phyloP scores from a whole-genome alignment of 2,329 filamentous ascomycete species.

The Alternaria panax region DNA sequence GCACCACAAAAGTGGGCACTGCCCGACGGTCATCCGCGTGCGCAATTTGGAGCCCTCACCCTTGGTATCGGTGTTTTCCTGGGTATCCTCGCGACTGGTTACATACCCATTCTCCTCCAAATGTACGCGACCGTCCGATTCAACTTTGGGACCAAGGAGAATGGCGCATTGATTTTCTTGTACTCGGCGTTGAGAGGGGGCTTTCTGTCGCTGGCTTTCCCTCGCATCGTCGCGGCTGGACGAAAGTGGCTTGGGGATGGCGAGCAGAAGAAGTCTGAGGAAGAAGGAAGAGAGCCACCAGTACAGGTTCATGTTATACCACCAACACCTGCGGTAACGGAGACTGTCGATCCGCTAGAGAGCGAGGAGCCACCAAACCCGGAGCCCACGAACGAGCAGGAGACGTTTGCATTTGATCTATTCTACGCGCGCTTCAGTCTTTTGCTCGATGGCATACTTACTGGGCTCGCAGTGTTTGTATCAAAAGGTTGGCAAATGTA shows the following conservation, averaged over 20 bases:
- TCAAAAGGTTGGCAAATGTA: slow-evolving; percentile 73
- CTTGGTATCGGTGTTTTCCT: slow-evolving; percentile 72
- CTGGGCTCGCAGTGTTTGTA: slow-evolving; percentile 68
- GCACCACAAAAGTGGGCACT: slow-evolving; percentile 64
- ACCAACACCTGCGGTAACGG: slow-evolving; percentile 39
- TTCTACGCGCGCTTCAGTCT: slow-evolving; percentile 72
- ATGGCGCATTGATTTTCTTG: slow-evolving; percentile 56
- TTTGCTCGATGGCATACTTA: slow-evolving; percentile 69
- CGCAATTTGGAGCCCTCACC: slow-evolving; percentile 68
- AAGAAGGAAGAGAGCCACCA: slow-evolving; percentile 19
- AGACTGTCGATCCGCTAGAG: slow-evolving; percentile 58
- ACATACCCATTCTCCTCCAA: slow-evolving; percentile 66
- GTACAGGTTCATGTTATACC: slow-evolving; percentile 35
- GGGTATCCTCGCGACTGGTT: slow-evolving; percentile 73
- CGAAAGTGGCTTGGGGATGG: slow-evolving; percentile 50
- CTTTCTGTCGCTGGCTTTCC: slow-evolving; percentile 56
- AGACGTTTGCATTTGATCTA: slow-evolving; percentile 69
- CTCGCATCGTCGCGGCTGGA: slow-evolving; percentile 53
- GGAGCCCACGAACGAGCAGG: slow-evolving; percentile 49
- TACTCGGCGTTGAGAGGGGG: slow-evolving; percentile 55
- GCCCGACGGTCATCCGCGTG: slow-evolving; percentile 58
- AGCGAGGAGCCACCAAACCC: slow-evolving; percentile 58
- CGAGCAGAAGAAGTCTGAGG: slow-evolving; percentile 6
- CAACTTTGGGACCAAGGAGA: slow-evolving; percentile 55
- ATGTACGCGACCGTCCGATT: slow-evolving; percentile 58